Base-by-base conservation (phyloP, 202 grass and related monocot species). In the Carex sylvatica region DNA sequence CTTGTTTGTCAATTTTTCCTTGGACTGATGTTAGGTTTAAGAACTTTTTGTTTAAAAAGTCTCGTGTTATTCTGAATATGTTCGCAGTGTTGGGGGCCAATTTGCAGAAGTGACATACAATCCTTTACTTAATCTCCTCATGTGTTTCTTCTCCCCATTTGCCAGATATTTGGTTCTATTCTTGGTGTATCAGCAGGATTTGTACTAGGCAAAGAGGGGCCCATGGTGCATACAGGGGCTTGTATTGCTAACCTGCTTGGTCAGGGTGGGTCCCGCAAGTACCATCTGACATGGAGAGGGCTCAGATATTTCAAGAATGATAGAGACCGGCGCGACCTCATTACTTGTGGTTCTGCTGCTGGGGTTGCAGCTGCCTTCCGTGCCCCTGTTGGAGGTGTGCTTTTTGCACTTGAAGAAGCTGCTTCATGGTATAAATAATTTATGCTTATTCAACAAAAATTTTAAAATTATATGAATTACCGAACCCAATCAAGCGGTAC, bases 321-420 rank as follows among this genome's bases (percentile, higher is more conserved):
- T 51, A 83, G 95, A 46, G 92, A 98, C 80, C 88, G 95, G 44
- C 89, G 92, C 6, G 95, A 98, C 84, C 83, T 98, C 77, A 98
- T 98, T 88, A 98, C 95, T 31, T 98, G 95, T 59, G 95, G 95
- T 30, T 42, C 91, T 61, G 92, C 95, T 2, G 95, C 95, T 84
- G 95, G 92, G 63, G 95, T 98, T 16, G 92, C 92, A 31, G 92
- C 95, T 81, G 95, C 95, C 40, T 98, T 98, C 71, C 91, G 95
- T 78, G 92, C 92, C 26, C 95, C 95, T 64, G 95, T 98, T 52
- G 95, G 95, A 2, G 95, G 95, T 63, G 95, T 98, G 46, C 86
- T 98, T 36, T 98, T 98, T 74, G 95, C 95, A 70, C 92, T 98
- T 65, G 95, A 98, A 83, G 95, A 98, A 91, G 95, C 87, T 35